A percentile compares a stretch with the other conserved stretches of the same genome.
These are phyloP conservation scores for Globisporangium echinulatum DNA, from an alignment of 352 stramenopile genomes.

Conservation along the genomic window DNA sequence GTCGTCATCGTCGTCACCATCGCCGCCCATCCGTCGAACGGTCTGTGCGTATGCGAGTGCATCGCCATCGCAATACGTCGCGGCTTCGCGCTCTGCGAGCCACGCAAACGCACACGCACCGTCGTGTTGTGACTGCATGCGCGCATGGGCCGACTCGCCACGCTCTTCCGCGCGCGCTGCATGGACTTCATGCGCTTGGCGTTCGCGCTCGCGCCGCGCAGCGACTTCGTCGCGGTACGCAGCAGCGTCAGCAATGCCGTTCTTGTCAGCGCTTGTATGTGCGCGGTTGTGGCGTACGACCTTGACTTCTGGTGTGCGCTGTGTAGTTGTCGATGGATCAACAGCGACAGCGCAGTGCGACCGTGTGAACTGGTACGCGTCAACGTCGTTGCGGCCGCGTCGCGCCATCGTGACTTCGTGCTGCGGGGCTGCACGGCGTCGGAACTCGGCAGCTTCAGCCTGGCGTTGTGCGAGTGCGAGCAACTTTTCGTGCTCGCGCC, in stretches of 20 bases:
- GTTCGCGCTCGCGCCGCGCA: conserved; percentile 26
- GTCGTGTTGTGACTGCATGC: conserved; percentile 23
- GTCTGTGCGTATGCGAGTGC: conserved; percentile 9
- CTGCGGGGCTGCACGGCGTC: conserved; percentile 18
- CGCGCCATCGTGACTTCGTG: conserved; percentile 40
- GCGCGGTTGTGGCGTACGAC: conserved; percentile 49
- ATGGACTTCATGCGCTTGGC: conserved; percentile 28
- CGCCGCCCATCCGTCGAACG: conserved; percentile 3
- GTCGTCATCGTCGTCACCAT: conserved; percentile 8
- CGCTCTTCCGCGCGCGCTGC: conserved; percentile 25
- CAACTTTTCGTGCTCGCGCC: conserved; percentile 27
- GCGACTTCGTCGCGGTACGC: conserved; percentile 37
- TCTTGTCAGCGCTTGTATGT: conserved; percentile 20
- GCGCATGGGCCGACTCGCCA: conserved; percentile 27
- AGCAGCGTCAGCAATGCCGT: conserved; percentile 33
- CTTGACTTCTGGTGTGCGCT: conserved; percentile 19
- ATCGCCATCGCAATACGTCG: conserved; percentile 17
- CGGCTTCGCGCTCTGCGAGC: conserved; percentile 45
- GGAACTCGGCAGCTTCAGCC: conserved; percentile 22
- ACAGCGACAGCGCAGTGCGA: conserved; percentile 29
- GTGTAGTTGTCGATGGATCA: no score
- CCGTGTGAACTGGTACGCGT: conserved; percentile 48
- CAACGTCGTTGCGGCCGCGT: conserved; percentile 31
- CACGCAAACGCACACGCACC: conserved; percentile 45
- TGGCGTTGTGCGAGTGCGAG: conserved; percentile 18